phyloP scores from a whole-genome alignment of 2,329 filamentous ascomycete species.

The Capronia americana region DNA sequence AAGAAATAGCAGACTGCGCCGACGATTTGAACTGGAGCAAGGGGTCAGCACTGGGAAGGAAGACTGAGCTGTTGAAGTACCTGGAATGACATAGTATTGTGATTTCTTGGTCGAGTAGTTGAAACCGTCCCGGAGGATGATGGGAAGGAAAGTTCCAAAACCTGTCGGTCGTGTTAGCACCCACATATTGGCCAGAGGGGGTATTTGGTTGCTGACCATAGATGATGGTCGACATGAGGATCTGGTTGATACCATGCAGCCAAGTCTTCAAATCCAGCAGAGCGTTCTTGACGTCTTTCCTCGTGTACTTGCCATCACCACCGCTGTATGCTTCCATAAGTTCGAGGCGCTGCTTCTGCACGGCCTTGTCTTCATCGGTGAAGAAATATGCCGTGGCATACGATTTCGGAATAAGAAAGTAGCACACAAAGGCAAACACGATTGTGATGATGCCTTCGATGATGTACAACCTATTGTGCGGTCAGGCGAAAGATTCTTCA shows the following conservation, averaged over 20 bases:
- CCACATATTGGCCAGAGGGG: not conserved
- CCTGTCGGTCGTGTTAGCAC: constrained; percentile 42
- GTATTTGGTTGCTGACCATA: constrained; percentile 43
- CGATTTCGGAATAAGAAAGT: constrained; percentile 17
- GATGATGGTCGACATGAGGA: constrained; percentile 60
- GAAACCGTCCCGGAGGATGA: constrained; percentile 60
- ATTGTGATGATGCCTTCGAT: constrained; percentile 32
- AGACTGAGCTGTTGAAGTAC: not conserved
- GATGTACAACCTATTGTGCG: constrained; percentile 23
- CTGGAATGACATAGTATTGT: constrained; percentile 60
- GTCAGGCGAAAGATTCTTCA: constrained; percentile 8
- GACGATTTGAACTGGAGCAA: constrained; percentile 45
- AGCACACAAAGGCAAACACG: constrained; percentile 19
- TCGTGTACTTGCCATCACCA: constrained; percentile 58
- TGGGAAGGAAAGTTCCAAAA: constrained; percentile 65
- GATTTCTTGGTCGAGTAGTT: constrained; percentile 55
- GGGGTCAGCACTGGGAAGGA: not conserved
- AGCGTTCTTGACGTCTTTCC: constrained; percentile 57
- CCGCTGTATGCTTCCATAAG: constrained; percentile 56
- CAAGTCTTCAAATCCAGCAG: constrained; percentile 60
- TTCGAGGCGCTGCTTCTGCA: constrained; percentile 56
- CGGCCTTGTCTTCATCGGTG: constrained; percentile 54
- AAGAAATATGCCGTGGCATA: constrained; percentile 51
- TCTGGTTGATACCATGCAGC: constrained; percentile 57
- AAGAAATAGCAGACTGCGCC: constrained; percentile 46